phyloP scores from a whole-genome alignment of 2,329 filamentous ascomycete genomes.

The Zalaria obscura region DNA sequence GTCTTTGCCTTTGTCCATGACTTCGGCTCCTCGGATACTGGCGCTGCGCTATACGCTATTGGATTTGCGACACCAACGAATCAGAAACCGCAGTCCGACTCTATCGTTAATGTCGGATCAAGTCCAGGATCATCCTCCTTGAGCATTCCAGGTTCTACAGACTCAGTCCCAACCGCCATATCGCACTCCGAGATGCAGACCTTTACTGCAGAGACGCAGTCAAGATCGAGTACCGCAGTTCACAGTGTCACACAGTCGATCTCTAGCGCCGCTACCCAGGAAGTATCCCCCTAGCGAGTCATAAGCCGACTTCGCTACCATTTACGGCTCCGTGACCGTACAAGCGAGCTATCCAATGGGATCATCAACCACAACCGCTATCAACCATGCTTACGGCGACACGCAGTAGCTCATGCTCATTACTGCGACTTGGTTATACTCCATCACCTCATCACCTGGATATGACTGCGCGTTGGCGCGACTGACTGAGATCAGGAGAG shows the following conservation, averaged over 20 bases:
- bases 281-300: constrained; percentile 27
- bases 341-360: constrained; percentile 27
- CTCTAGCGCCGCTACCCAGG: no score
- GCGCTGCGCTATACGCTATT: constrained; percentile 13
- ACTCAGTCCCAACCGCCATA: no score
- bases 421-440: constrained; percentile 10
- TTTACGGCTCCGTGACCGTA: constrained; percentile 18
- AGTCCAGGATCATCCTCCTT: no score
- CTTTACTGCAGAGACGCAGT: no score
- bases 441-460: not conserved
- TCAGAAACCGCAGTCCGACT: constrained; percentile 10
- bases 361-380: constrained; percentile 26
- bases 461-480: constrained; percentile 9
- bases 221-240: no score
- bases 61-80: constrained; percentile 13
- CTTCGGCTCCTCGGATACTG: constrained; percentile 5
- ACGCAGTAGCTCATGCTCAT: constrained; percentile 11
- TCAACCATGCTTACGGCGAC: constrained; percentile 27
- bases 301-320: constrained; percentile 14
- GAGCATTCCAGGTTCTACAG: no score
- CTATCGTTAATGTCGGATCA: no score
- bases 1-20: constrained; percentile 63
- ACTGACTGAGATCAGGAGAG: not conserved
- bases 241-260: no score
- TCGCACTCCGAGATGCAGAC: no score